Conservation (phyloP, 2,329 filamentous ascomycete genomes). For the Penicillium sp. region DNA sequence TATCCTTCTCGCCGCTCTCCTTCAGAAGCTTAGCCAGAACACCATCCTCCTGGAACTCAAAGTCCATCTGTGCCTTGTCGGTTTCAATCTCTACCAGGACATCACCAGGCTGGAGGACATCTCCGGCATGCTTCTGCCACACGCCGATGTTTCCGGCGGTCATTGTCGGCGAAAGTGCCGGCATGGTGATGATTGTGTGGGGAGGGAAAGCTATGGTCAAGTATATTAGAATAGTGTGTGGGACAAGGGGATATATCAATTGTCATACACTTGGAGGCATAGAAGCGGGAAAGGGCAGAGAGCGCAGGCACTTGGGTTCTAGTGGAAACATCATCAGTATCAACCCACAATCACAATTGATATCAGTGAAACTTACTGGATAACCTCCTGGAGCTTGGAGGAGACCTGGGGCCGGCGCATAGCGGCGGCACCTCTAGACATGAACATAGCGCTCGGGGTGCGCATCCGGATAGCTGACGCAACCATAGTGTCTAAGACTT, state of each 20-base stretch:
- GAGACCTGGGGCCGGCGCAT: conserved; percentile 47
- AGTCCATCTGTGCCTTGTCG: conserved; percentile 99
- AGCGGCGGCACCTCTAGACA: conserved; percentile 41
- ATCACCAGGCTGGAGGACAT: conserved; percentile 82
- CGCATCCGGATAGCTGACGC: conserved; percentile 50
- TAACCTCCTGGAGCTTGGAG: conserved; percentile 43
- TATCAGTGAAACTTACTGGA: conserved; percentile 36
- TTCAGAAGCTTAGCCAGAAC: conserved; percentile 91
- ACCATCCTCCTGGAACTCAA: conserved; percentile 98
- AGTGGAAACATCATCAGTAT: conserved; percentile 22
- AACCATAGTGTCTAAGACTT: conserved; percentile 51
- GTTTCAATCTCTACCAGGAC: conserved; percentile 98
- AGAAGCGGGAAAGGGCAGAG: conserved; percentile 62
- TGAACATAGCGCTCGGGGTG: conserved; percentile 43
- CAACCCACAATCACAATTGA: neutral
- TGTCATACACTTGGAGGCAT: conserved; percentile 65
- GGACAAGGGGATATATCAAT: conserved; percentile 12
- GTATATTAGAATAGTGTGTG: conserved; percentile 13
- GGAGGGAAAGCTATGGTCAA: conserved; percentile 74
- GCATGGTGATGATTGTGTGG: conserved; percentile 96
- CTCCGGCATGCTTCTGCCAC: conserved; percentile 97
- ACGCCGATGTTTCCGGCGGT: conserved; percentile 90
- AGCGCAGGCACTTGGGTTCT: conserved; percentile 52
- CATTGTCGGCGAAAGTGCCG: conserved; percentile 97
- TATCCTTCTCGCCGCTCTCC: conserved; percentile 89